These are phyloP conservation scores for Suhomyces yuchorum DNA, from an alignment of 1,139 yeast genomes.

Conservation along the genomic window DNA sequence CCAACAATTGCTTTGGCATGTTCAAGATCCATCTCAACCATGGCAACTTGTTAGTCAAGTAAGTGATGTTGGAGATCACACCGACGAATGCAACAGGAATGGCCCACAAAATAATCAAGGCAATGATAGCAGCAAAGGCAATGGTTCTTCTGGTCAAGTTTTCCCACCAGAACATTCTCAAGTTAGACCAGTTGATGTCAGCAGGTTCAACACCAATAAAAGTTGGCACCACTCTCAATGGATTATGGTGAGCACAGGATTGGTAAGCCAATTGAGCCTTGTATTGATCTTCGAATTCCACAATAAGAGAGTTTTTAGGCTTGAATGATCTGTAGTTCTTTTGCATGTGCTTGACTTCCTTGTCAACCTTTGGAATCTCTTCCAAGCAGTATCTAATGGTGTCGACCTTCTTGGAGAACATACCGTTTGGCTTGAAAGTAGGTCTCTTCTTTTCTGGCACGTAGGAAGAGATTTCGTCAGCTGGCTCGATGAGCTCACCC, in stretches of 20 bases:
- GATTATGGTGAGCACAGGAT: conserved; percentile 55
- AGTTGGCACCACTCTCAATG: conserved; percentile 51
- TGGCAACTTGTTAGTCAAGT: conserved; percentile 64
- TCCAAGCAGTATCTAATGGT: conserved; percentile 60
- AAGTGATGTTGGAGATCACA: conserved; percentile 80
- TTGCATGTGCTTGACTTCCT: conserved; percentile 56
- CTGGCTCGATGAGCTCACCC: conserved; percentile 46
- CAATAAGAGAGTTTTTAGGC: conserved; percentile 61
- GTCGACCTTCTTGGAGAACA: conserved; percentile 59
- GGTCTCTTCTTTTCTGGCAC: conserved; percentile 82
- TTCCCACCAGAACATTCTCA: conserved; percentile 86
- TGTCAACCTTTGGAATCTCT: conserved; percentile 55
- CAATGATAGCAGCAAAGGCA: conserved; percentile 60
- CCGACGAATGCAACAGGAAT: conserved; percentile 97
- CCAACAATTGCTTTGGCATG: conserved; percentile 67
- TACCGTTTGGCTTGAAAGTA: conserved; percentile 56
- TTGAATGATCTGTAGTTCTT: conserved; percentile 40
- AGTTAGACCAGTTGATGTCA: conserved; percentile 66
- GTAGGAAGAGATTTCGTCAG: conserved; percentile 58
- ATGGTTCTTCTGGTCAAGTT: conserved; percentile 59
- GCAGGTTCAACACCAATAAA: conserved; percentile 61
- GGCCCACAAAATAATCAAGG: conserved; percentile 81
- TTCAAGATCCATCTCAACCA: conserved; percentile 72
- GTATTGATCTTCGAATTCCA: conserved; percentile 71
- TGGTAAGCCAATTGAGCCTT: conserved; percentile 73